These are phyloP conservation scores for Auxenochlorella pyrenoidosa DNA, from an alignment of 139 green algal species.

Conservation along the genomic window DNA sequence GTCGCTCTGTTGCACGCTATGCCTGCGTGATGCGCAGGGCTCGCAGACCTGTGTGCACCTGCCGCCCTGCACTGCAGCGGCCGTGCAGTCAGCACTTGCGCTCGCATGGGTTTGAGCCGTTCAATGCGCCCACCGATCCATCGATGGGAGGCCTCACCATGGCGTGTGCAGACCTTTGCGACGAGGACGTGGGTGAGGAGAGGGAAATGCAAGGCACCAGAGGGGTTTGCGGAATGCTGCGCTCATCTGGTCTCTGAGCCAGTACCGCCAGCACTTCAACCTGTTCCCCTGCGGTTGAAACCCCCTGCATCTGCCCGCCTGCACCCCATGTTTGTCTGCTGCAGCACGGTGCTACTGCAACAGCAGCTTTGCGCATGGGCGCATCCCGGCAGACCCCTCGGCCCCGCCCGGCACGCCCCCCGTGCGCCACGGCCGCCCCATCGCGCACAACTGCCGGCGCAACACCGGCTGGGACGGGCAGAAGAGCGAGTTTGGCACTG, in stretches of 20 bases:
- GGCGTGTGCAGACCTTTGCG: constrained; percentile 21
- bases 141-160: not conserved
- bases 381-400: not conserved
- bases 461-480: not conserved
- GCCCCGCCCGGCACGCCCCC: constrained; percentile 17
- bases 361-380: constrained; percentile 3
- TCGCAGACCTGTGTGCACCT: too few species aligned
- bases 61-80: constrained; percentile 28
- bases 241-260: too few species aligned
- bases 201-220: too few species aligned
- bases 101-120: constrained; percentile 4
- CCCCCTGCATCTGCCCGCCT: too few species aligned
- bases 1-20: too few species aligned
- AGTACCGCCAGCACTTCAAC: too few species aligned
- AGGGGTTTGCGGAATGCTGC: too few species aligned
- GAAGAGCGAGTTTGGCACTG: constrained; percentile 19
- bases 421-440: not conserved
- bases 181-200: not conserved
- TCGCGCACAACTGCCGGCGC: constrained; percentile 12
- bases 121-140: constrained; percentile 22
- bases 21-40: too few species aligned
- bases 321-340: too few species aligned
- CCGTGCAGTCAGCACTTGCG: constrained; percentile 64
- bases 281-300: too few species aligned
- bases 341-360: constrained; percentile 24